Conservation (phyloP, 208 protist genomes). For the Acanthamoeba castellanii region DNA sequence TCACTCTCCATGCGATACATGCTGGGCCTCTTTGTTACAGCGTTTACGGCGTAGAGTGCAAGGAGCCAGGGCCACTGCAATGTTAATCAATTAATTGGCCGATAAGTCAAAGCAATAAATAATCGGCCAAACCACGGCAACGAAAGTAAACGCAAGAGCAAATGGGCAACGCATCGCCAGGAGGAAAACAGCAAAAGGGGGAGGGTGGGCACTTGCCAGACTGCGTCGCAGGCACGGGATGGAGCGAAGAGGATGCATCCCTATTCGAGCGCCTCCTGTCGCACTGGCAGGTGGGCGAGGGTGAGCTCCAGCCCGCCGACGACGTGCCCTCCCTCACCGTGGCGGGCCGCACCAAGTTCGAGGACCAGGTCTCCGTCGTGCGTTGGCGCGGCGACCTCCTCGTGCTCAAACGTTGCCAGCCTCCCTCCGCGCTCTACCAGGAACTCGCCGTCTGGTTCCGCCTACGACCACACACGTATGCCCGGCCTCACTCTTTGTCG, state of each 20-base stretch:
- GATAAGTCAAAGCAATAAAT: neutral
- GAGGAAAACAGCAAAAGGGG: neutral
- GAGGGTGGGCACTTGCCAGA: too few relatives aligned
- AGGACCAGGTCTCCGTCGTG: neutral
- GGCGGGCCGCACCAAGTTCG: neutral
- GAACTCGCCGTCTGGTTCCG: conserved; percentile 47
- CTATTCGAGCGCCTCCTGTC: neutral
- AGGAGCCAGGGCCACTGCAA: too few relatives aligned
- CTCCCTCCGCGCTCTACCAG: neutral
- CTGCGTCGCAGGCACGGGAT: neutral
- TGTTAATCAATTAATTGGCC: neutral
- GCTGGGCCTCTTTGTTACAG: too few relatives aligned
- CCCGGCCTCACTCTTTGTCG: neutral
- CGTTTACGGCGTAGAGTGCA: too few relatives aligned
- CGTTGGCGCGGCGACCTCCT: conserved; percentile 43
- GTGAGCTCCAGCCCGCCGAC: neutral
- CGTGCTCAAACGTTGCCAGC: neutral
- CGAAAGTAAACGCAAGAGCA: neutral
- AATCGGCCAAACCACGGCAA: neutral
- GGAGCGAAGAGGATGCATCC: neutral
- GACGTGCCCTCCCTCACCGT: neutral
- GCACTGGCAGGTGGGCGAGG: neutral
- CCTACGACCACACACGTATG: conserved; percentile 14
- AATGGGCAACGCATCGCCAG: neutral
- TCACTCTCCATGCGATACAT: too few relatives aligned